Percentiles rank a stretch among this genome's conserved stretches.
Evolutionary conservation across 352 stramenopile genomes (phyloP).

Genomic region (Globisporangium alternatum): DNA sequence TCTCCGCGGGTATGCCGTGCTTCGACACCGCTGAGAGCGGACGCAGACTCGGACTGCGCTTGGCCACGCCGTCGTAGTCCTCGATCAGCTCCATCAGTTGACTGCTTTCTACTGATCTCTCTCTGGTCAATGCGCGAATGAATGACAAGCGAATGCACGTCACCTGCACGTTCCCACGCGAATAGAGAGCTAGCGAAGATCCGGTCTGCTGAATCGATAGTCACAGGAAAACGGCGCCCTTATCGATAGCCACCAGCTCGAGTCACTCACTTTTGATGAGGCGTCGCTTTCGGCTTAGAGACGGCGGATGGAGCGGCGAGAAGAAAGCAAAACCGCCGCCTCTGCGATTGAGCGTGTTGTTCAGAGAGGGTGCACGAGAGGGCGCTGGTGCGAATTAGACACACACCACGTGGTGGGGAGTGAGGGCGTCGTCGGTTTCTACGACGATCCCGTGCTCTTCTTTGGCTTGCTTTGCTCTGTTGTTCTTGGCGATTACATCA

Average conservation of each 20-base stretch:
- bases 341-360: background rate
- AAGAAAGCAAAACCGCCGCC: background rate
- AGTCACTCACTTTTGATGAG: background rate
- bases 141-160: background rate
- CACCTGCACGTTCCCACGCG: background rate
- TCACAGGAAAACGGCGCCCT: background rate
- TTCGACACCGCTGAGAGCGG: background rate
- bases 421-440: background rate
- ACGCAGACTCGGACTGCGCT: conserved; percentile 4
- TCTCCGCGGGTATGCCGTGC: background rate
- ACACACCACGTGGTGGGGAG: background rate
- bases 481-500: background rate
- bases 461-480: background rate
- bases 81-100: conserved; percentile 18
- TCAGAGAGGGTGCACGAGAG: background rate
- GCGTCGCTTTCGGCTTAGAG: conserved; percentile 2
- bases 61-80: conserved; percentile 11
- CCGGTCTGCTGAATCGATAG: background rate
- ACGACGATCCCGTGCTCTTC: background rate
- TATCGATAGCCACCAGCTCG: background rate
- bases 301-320: background rate
- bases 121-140: background rate
- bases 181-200: background rate
- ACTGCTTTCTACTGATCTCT: background rate
- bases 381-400: background rate